A percentile compares a stretch with the other conserved stretches of the same genome.
Conservation (phyloP, 305 asterid species). For the Fraxinus greggii region DNA sequence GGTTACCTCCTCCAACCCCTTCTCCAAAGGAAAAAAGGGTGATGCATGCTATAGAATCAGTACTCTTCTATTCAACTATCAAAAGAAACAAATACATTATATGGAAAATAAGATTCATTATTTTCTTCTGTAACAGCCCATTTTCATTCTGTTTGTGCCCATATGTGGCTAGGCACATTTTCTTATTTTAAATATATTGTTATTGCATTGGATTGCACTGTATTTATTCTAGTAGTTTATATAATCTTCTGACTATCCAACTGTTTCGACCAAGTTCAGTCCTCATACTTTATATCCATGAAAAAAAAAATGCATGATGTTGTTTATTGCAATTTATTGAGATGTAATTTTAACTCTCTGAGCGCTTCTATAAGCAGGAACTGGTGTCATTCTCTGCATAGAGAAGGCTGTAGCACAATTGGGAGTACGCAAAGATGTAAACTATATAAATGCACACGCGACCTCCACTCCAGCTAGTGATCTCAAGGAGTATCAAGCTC, state of each 20-base stretch:
- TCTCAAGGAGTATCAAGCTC: conserved; percentile 77
- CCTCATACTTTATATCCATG: not conserved
- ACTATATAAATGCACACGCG: conserved; percentile 89
- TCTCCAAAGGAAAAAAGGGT: not conserved
- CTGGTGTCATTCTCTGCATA: too few relatives aligned
- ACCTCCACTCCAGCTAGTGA: conserved; percentile 89
- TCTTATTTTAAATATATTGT: not conserved
- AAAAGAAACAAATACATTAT: not conserved
- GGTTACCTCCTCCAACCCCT: not conserved
- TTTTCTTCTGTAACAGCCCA: conserved; percentile 8
- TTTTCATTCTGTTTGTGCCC: not conserved
- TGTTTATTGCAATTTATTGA: not conserved
- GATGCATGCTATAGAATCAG: not conserved
- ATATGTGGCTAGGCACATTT: not conserved
- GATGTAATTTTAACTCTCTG: conserved; percentile 17
- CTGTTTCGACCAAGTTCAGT: not conserved
- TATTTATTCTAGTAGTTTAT: not conserved
- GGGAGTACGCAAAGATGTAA: conserved; percentile 75
- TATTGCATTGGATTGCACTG: not conserved
- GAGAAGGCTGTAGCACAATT: conserved; percentile 84
- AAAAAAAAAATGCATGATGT: not conserved
- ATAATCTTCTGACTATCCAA: not conserved
- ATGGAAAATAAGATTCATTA: not conserved
- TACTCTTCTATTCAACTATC: not conserved
- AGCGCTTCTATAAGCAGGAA: conserved; percentile 40